phyloP scores from a whole-genome alignment of 2,329 filamentous ascomycete genomes.

The Knufia fluminis region DNA sequence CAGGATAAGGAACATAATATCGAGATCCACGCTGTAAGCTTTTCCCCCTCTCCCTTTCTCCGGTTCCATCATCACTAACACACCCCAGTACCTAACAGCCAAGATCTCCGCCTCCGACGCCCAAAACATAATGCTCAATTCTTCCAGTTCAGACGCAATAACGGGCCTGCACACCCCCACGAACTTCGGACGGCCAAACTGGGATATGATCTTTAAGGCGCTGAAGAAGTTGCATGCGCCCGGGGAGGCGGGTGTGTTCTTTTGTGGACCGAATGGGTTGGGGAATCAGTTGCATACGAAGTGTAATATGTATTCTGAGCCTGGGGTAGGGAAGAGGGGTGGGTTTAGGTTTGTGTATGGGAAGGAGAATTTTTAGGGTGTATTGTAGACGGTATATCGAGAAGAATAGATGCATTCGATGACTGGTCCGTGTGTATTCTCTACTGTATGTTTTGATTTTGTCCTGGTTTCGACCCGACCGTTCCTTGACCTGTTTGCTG shows the following conservation, averaged over 20 bases:
- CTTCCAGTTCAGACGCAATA: conserved; percentile 70
- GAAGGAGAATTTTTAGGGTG: conserved; percentile 42
- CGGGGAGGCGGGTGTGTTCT: conserved; percentile 69
- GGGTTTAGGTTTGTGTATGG: conserved; percentile 52
- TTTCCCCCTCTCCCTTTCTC: neutral
- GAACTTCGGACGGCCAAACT: conserved; percentile 79
- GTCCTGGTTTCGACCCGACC: too few relatives aligned
- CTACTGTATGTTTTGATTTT: too few relatives aligned
- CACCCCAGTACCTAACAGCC: conserved; percentile 61
- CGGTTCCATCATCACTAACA: neutral
- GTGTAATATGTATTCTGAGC: conserved; percentile 81
- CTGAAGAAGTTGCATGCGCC: conserved; percentile 70
- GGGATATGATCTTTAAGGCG: conserved; percentile 81
- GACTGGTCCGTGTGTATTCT: too few relatives aligned
- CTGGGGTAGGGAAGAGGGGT: conserved; percentile 27
- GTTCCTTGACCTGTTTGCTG: too few relatives aligned
- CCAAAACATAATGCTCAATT: conserved; percentile 85
- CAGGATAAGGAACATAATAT: conserved; percentile 77
- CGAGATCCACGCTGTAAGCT: conserved; percentile 65
- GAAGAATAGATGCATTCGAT: too few relatives aligned
- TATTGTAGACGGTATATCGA: too few relatives aligned
- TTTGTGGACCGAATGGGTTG: conserved; percentile 73
- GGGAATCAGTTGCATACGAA: conserved; percentile 70
- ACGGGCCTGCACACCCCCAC: conserved; percentile 73
- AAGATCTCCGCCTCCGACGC: conserved; percentile 80